These are phyloP conservation scores for Brassica carinata DNA, from an alignment of 345 rosid species.

Conservation along the genomic window DNA sequence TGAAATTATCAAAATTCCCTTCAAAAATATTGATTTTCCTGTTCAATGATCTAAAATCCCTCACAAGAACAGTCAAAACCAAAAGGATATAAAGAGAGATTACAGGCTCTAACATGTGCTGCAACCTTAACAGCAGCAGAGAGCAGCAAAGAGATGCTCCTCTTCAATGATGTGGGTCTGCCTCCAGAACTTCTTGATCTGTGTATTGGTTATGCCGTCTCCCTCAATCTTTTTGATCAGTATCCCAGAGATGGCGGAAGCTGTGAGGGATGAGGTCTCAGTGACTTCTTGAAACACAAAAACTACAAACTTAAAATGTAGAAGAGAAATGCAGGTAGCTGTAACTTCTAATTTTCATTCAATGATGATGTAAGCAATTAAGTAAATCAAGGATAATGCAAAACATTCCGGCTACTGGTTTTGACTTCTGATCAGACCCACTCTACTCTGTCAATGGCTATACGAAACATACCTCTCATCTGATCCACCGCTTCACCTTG, in stretches of 20 bases:
- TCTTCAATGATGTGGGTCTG: slow-evolving; percentile 68
- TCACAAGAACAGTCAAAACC: slow-evolving; percentile 2
- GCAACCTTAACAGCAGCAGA: slow-evolving; percentile 84
- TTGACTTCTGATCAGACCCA: slow-evolving; percentile 57
- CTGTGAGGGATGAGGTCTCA: too few relatives aligned
- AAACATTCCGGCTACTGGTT: not conserved
- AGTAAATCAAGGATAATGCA: slow-evolving; percentile 28
- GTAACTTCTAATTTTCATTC: slow-evolving; percentile 37
- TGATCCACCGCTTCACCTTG: slow-evolving; percentile 77
- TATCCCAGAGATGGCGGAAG: not conserved
- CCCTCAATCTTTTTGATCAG: too few relatives aligned
- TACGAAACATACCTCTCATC: slow-evolving; percentile 86
- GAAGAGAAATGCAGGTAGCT: slow-evolving; percentile 27
- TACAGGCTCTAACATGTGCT: slow-evolving; percentile 69
- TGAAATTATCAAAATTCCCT: not conserved
- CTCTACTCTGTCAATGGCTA: slow-evolving; percentile 83
- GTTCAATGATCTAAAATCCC: not conserved
- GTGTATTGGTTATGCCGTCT: slow-evolving; percentile 66
- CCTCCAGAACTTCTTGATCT: slow-evolving; percentile 84
- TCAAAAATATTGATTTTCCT: not conserved
- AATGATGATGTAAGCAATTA: slow-evolving; percentile 20
- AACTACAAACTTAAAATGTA: slow-evolving; percentile 15
- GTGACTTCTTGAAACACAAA: not conserved
- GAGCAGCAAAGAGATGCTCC: slow-evolving; percentile 59
- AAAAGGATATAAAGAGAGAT: slow-evolving; percentile 55